These are phyloP conservation scores for Lasiosphaeria miniovina DNA, from an alignment of 495 filamentous ascomycete species.

Conservation along the genomic window DNA sequence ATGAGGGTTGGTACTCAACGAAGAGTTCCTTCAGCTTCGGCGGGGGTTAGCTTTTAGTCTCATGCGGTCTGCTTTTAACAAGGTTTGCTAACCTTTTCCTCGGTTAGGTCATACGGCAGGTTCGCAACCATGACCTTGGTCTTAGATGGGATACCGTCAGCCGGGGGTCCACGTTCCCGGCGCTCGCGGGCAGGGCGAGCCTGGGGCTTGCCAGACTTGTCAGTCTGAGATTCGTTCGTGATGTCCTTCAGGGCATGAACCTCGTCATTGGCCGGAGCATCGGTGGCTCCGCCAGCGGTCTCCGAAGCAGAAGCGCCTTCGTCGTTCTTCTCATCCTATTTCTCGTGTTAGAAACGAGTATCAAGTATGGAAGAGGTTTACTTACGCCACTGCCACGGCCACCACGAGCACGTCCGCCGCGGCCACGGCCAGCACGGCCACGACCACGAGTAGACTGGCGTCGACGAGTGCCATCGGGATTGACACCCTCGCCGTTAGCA, in stretches of 20 bases:
- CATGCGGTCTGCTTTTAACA: not conserved
- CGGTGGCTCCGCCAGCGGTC: constrained; percentile 40
- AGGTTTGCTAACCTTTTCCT: constrained; percentile 72
- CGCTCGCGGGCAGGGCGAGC: constrained; percentile 53
- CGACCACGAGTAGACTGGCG: constrained; percentile 68
- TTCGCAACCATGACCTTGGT: constrained; percentile 99
- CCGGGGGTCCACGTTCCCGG: constrained; percentile 87
- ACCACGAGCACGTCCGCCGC: constrained; percentile 67
- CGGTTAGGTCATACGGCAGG: constrained; percentile 93
- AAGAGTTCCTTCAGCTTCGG: constrained; percentile 94
- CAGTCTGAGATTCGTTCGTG: constrained; percentile 46
- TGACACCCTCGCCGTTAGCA: constrained; percentile 62
- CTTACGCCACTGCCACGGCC: constrained; percentile 66
- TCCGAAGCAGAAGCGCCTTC: constrained; percentile 50
- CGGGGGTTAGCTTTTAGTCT: constrained; percentile 39
- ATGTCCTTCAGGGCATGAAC: constrained; percentile 52
- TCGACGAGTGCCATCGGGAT: constrained; percentile 70
- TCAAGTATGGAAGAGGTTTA: constrained; percentile 5
- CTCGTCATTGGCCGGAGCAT: constrained; percentile 36
- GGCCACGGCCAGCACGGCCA: constrained; percentile 72
- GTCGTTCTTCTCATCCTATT: constrained; percentile 48
- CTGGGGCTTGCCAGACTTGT: constrained; percentile 47
- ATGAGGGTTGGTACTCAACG: constrained; percentile 78
- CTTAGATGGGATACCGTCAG: constrained; percentile 97
- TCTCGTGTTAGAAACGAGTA: constrained; percentile 8